Base-by-base conservation (phyloP, 2,329 filamentous ascomycete species). In the Aspergillus versicolor region DNA sequence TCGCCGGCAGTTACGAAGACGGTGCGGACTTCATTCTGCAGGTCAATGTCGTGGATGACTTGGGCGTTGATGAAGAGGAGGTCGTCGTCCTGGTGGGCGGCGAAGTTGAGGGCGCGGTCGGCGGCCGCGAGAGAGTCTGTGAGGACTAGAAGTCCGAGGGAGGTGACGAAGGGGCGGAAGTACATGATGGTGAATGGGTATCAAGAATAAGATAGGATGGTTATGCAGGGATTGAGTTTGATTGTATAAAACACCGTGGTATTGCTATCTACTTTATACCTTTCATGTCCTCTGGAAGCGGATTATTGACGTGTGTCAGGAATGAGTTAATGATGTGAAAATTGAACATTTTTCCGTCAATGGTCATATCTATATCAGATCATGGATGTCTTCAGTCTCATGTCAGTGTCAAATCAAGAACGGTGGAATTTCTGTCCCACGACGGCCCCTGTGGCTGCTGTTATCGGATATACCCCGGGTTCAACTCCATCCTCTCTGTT, bases 1-100 rank as follows among this genome's bases (percentile, higher is more conserved):
- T 59, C 57, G 5, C 57, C 57, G 13, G 53, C 53, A 2, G 57
- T 59, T 1, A 59, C 17, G 40, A 30, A 59, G 38, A 59, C 30
- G 1, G 57, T 59, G 17, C 44, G 57, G 19, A 57, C 32, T 13
- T 9, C 15, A 5, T 32, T 27, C 43, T 4, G 17, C 13, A 4
- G 30, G 11, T 30, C 27, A 13, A 57, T 48, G 5, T 32, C 27
- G 4, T 52, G 42, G 13, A 48, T 30, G 9, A 52, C 3, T 2
- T 52, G 17, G 12, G 54, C 42, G n/a, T 42, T 52, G 12, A 51
- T 2, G 21, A 57, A 57, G 21, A 57, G 48, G 17, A 57, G 54
- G 17, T 57, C 54, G 30, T 57, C 54, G 13, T 57, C 54, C 32
- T 57, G 42, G 27, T 57, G 54, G 3, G 54, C 54, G 43, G 48